These are phyloP conservation scores for Fusarium sp. DNA, from an alignment of 2,329 filamentous ascomycete species.

Conservation along the genomic window DNA sequence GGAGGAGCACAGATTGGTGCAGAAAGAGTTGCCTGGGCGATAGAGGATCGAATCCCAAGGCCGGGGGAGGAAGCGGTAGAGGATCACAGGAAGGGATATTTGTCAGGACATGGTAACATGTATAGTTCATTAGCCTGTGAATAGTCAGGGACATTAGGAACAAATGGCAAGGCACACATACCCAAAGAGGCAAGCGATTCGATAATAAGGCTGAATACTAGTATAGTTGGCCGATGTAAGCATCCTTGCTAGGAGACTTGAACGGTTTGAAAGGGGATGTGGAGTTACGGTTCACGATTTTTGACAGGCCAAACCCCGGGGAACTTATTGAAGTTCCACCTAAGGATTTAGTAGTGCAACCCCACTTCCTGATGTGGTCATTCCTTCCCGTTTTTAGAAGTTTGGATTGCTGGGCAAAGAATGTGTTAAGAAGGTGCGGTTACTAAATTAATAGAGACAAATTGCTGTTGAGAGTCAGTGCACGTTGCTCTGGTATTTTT, in stretches of 20 bases:
- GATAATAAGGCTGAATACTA: background rate
- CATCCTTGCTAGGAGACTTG: background rate
- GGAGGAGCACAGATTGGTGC: slow-evolving; percentile 78
- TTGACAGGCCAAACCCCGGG: background rate
- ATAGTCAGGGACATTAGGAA: background rate
- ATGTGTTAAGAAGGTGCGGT: background rate
- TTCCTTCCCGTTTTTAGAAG: background rate
- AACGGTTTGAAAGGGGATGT: background rate
- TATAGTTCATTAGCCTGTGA: slow-evolving; percentile 47
- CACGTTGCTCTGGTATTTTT: background rate
- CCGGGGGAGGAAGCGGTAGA: slow-evolving; percentile 27
- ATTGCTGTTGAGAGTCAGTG: background rate
- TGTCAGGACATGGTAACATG: slow-evolving; percentile 53
- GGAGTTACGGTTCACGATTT: background rate
- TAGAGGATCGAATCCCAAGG: slow-evolving; percentile 64
- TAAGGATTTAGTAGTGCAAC: background rate
- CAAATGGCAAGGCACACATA: background rate
- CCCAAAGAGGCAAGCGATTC: background rate
- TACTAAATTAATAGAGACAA: background rate
- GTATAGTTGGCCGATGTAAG: background rate
- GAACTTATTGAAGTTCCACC: background rate
- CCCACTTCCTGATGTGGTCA: background rate
- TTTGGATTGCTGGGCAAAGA: background rate
- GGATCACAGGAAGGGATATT: slow-evolving; percentile 42
- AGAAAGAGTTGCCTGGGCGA: slow-evolving; percentile 77